Evolutionary conservation across 257 asterid genomes (phyloP), one percentile per base, ranked within the genome.

Genomic region (Cordia subcordata): DNA sequence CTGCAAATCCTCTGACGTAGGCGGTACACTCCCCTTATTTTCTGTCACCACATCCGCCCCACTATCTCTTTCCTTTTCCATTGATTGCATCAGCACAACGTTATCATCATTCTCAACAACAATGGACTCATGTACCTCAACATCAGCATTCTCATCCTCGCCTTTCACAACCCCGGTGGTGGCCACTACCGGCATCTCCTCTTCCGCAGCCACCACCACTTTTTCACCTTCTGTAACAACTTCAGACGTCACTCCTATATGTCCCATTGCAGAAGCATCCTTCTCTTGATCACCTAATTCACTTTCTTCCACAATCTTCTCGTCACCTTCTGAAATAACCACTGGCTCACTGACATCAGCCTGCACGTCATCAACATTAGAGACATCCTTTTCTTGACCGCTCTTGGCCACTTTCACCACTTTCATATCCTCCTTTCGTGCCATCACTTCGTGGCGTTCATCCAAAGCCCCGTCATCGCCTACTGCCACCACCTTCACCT

Each of bases 391-490:
- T 38, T 50, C 33, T 10, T 22, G 58, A 23, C 40, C 44, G 44
- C 55, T 5, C 42, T 8, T 42, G 10, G 8, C 39, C 55, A 51
- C 33, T 61, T 66, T 61, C 51, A 33, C 19, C 27, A 16, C 64
- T 10, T 1, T 1, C 4, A 10, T 13, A 42, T 13, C 47, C 47
- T 42, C 47, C 12, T 42, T 42, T 17, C 4, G 18, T 5, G 11
- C 18, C 53, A 4, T 19, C 18, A 11, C 21, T 14, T 15, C 18
- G 4, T 19, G 1, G 9, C 18, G 5, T 14, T 49, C 53, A 49
- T 49, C 53, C 18, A 15, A 4, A 8, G 23, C 32, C 8, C 20
- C n/a, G 1, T 19, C 57, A 19, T 15, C n/a, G 16, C 21, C 38
- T 13, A 53, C 17, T 11, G 16, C 0, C 57, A 6, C 39, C 37